Percentiles rank a stretch among this genome's conserved stretches.
phyloP scores from a whole-genome alignment of 768 basidiomycete species.

The Mycena epipterygia region DNA sequence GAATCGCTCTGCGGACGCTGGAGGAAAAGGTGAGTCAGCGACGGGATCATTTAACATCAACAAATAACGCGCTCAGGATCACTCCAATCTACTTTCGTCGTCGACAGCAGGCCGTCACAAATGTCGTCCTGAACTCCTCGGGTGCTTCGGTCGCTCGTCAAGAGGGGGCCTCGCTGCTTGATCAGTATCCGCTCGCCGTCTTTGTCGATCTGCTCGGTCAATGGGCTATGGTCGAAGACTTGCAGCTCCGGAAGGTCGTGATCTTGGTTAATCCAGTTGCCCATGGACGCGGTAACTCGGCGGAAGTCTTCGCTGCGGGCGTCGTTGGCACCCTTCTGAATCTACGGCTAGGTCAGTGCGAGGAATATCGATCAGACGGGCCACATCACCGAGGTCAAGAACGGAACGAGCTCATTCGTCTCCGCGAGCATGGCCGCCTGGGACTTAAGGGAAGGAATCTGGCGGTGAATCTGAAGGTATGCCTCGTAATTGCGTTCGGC shows the following conservation, averaged over 20 bases:
- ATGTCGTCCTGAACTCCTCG: slow-evolving; percentile 14
- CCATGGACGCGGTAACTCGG: not conserved
- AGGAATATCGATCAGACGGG: not conserved
- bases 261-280: slow-evolving; percentile 2
- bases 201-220: not conserved
- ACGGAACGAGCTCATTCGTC: not conserved
- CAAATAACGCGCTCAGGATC: slow-evolving; percentile 11
- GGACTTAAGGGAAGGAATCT: not conserved
- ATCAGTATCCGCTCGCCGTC: not conserved
- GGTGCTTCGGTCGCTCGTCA: not conserved
- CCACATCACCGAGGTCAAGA: too few relatives aligned
- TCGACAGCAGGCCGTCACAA: slow-evolving; percentile 4
- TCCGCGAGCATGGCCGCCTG: not conserved
- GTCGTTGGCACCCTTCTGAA: too few relatives aligned
- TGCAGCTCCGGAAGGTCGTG: not conserved
- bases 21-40: not conserved
- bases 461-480: not conserved
- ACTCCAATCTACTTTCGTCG: slow-evolving; percentile 6
- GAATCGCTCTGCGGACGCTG: not conserved
- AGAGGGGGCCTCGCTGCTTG: not conserved
- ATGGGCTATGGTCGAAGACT: slow-evolving; percentile 13
- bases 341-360: not conserved
- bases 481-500: slow-evolving; percentile 14
- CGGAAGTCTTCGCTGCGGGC: slow-evolving; percentile 16
- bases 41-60: not conserved